These are phyloP conservation scores for Taphrina pruni DNA, from an alignment of 1,139 yeast species.

Conservation along the genomic window DNA sequence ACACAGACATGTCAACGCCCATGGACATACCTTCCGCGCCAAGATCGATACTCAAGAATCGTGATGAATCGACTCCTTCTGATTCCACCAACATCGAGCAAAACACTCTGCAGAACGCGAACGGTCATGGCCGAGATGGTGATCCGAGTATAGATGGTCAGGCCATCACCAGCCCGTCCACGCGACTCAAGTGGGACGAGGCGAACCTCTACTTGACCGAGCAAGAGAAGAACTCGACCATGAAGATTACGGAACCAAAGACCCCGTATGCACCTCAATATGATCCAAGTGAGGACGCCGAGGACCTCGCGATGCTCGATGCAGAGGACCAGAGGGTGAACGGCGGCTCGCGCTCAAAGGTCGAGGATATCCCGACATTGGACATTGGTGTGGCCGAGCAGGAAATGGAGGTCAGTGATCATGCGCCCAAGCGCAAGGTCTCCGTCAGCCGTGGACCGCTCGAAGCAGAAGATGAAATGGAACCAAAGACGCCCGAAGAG, in stretches of 20 bases:
- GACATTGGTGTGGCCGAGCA: conserved; percentile 44
- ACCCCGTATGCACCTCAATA: conserved; percentile 96
- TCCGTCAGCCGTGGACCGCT: conserved; percentile 53
- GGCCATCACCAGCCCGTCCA: conserved; percentile 17
- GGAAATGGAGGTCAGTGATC: conserved; percentile 38
- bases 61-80: conserved; percentile 13
- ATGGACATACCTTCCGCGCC: conserved; percentile 3
- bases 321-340: conserved; percentile 56
- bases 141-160: conserved; percentile 7
- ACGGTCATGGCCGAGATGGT: conserved; percentile 18
- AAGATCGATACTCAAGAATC: conserved; percentile 22
- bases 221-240: conserved; percentile 71
- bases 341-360: conserved; percentile 30
- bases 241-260: conserved; percentile 94
- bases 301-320: conserved; percentile 59
- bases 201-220: conserved; percentile 69
- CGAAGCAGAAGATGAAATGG: conserved; percentile 52
- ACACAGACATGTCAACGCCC: neutral
- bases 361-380: conserved; percentile 43
- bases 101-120: conserved; percentile 34
- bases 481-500: conserved; percentile 33
- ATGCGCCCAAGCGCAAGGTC: conserved; percentile 47
- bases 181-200: conserved; percentile 74
- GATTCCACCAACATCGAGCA: conserved; percentile 17
- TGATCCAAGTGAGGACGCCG: conserved; percentile 83